These are phyloP conservation scores for Metarhizium brunneum DNA, from an alignment of 2,329 filamentous ascomycete species.

Conservation along the genomic window DNA sequence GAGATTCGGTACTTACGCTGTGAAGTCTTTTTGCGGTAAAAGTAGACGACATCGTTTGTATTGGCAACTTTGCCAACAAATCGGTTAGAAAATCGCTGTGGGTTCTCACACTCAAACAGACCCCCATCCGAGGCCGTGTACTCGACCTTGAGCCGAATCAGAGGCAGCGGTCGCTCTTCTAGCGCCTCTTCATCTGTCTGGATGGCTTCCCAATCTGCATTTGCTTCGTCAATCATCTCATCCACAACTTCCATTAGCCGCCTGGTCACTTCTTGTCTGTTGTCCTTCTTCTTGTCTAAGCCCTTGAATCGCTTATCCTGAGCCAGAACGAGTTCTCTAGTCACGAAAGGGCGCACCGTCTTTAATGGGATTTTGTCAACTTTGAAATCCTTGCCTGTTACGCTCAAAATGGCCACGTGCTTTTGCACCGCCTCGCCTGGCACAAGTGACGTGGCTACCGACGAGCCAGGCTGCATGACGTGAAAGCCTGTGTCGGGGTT, in stretches of 20 bases:
- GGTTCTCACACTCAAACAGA: constrained; percentile 85
- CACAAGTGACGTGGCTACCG: constrained; percentile 85
- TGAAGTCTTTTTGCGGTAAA: constrained; percentile 76
- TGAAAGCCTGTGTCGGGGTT: constrained; percentile 88
- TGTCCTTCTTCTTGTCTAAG: constrained; percentile 73
- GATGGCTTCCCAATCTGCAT: constrained; percentile 68
- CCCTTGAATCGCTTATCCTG: constrained; percentile 69
- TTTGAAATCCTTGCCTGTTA: constrained; percentile 76
- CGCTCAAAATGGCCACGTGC: constrained; percentile 75
- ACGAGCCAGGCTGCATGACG: constrained; percentile 96
- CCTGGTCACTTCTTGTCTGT: constrained; percentile 69
- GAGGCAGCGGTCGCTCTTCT: constrained; percentile 61
- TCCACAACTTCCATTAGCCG: constrained; percentile 72
- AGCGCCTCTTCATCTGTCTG: constrained; percentile 55
- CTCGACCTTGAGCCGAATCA: constrained; percentile 86
- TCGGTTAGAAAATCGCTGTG: constrained; percentile 88
- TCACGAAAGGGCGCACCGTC: constrained; percentile 83
- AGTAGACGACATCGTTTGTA: constrained; percentile 85
- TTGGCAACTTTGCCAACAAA: constrained; percentile 91
- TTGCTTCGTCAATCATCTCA: constrained; percentile 79
- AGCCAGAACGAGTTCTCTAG: constrained; percentile 68
- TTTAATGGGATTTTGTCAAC: constrained; percentile 76
- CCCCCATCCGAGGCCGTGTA: constrained; percentile 78
- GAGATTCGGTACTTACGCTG: constrained; percentile 15
- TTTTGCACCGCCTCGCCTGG: constrained; percentile 86